phyloP scores from a whole-genome alignment of 1,284 basidiomycete species.

The Pseudomicrostroma phylloplanum region DNA sequence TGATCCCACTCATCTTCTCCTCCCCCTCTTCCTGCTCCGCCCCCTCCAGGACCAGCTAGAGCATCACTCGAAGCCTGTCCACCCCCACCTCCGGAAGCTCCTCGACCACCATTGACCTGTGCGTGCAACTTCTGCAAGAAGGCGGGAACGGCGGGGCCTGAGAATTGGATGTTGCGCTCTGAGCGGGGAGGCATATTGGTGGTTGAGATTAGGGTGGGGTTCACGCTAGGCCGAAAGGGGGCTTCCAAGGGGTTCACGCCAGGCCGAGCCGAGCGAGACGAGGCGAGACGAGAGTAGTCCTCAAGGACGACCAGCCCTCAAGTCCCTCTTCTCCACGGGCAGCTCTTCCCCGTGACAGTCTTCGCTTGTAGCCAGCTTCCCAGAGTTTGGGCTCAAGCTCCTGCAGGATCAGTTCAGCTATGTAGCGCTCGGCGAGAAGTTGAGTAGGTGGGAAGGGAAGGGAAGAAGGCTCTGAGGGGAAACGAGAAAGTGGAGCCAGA shows the following conservation, averaged over 20 bases:
- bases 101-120: conserved; percentile 6
- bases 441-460: neutral
- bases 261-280: no score
- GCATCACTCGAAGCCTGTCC: neutral
- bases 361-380: no score
- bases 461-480: no score
- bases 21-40: no score
- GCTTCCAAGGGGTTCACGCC: neutral
- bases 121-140: conserved; percentile 15
- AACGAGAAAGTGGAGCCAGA: no score
- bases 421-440: neutral
- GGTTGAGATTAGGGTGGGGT: neutral
- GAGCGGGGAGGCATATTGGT: neutral
- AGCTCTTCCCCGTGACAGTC: no score
- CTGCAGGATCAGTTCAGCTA: neutral
- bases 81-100: neutral
- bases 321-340: no score
- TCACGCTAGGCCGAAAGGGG: neutral
- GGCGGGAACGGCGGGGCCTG: conserved; percentile 1
- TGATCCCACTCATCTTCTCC: no score
- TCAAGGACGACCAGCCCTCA: no score
- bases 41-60: no score
- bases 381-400: no score
- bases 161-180: neutral
- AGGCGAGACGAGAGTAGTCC: neutral